These are phyloP conservation scores for Graphium sp. DNA, from an alignment of 2,329 filamentous ascomycete genomes.

Conservation along the genomic window DNA sequence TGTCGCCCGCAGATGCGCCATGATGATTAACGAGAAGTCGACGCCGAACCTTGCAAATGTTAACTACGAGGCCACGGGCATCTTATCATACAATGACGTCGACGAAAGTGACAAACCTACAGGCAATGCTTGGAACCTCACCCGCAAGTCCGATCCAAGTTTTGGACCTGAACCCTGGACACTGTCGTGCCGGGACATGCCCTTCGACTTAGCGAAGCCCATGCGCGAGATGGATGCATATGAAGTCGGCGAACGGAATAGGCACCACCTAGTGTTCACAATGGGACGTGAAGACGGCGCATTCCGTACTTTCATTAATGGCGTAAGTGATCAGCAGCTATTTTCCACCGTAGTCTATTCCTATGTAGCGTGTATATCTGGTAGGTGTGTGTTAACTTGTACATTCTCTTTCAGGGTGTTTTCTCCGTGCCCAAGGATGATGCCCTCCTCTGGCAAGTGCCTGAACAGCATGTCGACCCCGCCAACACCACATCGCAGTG, in stretches of 20 bases:
- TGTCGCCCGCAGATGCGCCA: conserved; percentile 5
- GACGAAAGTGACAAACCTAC: conserved; percentile 4
- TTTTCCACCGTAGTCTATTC: neutral
- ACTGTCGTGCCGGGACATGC: conserved; percentile 6
- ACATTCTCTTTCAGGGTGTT: conserved; percentile 4
- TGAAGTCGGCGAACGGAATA: conserved; percentile 6
- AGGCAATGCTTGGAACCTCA: conserved; percentile 7
- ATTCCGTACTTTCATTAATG: conserved; percentile 5
- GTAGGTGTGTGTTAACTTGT: too few relatives aligned
- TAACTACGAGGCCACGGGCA: conserved; percentile 6
- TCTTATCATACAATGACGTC: conserved; percentile 7
- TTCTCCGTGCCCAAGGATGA: conserved; percentile 6
- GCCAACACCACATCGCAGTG: neutral
- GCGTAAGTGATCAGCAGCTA: neutral
- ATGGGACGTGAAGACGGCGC: neutral
- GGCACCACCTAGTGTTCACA: conserved; percentile 4
- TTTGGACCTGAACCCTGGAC: conserved; percentile 2
- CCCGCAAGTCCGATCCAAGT: neutral
- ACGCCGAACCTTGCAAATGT: conserved; percentile 3
- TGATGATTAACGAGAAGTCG: conserved; percentile 1
- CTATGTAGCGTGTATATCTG: neutral
- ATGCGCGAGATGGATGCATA: conserved; percentile 7
- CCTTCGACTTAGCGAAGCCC: conserved; percentile 8
- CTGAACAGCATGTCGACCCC: conserved; percentile 2
- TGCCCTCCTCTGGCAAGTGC: conserved; percentile 5